Evolutionary conservation across 371 early-diverging fungal genomes (phyloP), one percentile per base, ranked within the genome.

Genomic region (Fennellomyces sp.): DNA sequence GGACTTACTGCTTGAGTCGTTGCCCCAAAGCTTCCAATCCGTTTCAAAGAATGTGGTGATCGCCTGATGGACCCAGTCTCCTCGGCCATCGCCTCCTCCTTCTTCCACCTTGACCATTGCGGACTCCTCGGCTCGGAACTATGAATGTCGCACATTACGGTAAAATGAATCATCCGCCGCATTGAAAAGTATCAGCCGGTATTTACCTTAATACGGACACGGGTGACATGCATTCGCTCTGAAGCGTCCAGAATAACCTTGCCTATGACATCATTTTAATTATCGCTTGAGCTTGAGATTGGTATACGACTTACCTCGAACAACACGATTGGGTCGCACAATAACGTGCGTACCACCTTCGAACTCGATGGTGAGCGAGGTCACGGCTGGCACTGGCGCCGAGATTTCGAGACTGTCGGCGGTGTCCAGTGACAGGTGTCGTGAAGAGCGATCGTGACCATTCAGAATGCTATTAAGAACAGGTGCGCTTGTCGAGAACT

Each of bases 61-160:
- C 26, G 60, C 60, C 54, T 78, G 70, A 58, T 81, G 76, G 5
- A 81, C 51, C 70, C 78, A 70, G 26, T 76, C 78, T 7, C 71
- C 75, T 49, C 66, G 62, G 13, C 60, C 64, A 61, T 76, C 75
- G 0, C 61, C 58, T 10, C 58, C 56, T 5, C 68, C 69, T 61
- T 81, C 81, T 48, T 78, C 76, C 33, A 74, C 63, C 39, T 73
- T 73, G 2, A 81, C 81, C 56, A 66, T 76, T 12, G 78, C 81
- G 6, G 63, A 58, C 58, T 81, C 81, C 49, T 78, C 81, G n/a
- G 71, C 81, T 7, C 78, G 72, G 60, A 81, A 81, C 81, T 81
- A 23, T 28, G 15, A 17, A 36, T 28, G 26, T 42, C 30, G 29
- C 5, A 26, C 36, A 36, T 27, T 27, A 36, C 8, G 21, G 11